Conservation (phyloP, 768 basidiomycete genomes). For the Tricholoma saponaceum region DNA sequence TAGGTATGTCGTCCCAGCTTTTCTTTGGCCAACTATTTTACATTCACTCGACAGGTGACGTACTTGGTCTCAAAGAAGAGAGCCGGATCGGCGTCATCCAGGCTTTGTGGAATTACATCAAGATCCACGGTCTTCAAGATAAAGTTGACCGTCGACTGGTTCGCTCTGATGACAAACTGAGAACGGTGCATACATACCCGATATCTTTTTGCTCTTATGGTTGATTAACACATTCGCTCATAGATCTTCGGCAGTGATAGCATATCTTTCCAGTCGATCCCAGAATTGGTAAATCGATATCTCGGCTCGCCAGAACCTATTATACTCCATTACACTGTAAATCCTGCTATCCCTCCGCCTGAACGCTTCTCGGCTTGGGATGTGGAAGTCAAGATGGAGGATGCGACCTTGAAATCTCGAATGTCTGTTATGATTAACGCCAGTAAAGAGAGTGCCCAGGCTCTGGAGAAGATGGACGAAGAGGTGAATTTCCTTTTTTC, state of each 20-base stretch:
- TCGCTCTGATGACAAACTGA: constrained; percentile 62
- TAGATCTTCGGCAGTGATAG: constrained; percentile 72
- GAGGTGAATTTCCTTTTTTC: constrained; percentile 50
- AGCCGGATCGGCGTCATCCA: constrained; percentile 78
- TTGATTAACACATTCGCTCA: not conserved
- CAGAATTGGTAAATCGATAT: constrained; percentile 81
- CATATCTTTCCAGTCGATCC: constrained; percentile 74
- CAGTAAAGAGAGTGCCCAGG: constrained; percentile 66
- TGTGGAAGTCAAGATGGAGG: constrained; percentile 86
- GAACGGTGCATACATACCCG: constrained; percentile 41
- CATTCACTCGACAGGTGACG: constrained; percentile 36
- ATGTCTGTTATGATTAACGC: constrained; percentile 70
- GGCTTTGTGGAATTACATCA: constrained; percentile 91
- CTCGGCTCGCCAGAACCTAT: constrained; percentile 77
- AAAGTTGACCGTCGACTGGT: constrained; percentile 73
- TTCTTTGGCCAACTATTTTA: constrained; percentile 1
- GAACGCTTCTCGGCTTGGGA: constrained; percentile 81
- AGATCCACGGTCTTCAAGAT: constrained; percentile 77
- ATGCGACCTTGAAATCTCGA: constrained; percentile 63
- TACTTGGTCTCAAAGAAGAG: constrained; percentile 82
- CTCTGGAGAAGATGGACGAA: constrained; percentile 75
- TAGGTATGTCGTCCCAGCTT: constrained; percentile 42
- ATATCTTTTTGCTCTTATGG: not conserved
- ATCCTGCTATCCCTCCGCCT: constrained; percentile 57
- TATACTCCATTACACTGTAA: constrained; percentile 70